Evolutionary conservation across 306 rosid species (phyloP).

Genomic region (Luffa acutangula): DNA sequence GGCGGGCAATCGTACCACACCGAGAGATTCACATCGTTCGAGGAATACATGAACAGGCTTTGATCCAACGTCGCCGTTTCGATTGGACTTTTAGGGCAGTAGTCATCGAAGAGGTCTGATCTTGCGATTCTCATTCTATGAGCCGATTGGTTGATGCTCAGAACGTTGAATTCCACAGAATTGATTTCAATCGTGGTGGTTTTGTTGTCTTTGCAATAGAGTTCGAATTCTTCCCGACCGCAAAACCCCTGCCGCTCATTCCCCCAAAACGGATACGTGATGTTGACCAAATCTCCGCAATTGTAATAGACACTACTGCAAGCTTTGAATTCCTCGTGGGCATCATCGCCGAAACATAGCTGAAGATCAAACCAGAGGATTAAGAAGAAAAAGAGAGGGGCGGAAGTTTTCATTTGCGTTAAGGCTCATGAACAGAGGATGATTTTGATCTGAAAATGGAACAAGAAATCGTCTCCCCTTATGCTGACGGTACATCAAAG

Average conservation of each 20-base stretch:
- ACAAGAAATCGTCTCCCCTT: background rate
- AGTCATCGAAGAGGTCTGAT: background rate
- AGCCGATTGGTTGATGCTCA: rapidly evolving
- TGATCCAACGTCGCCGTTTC: background rate
- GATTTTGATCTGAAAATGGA: background rate
- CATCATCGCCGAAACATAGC: background rate
- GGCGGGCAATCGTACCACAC: background rate
- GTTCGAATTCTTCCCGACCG: background rate
- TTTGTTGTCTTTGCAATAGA: background rate
- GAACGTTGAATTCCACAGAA: background rate
- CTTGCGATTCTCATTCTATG: conserved; percentile 14
- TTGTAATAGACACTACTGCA: background rate
- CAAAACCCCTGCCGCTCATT: background rate
- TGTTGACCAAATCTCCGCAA: conserved; percentile 11
- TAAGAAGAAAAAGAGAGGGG: background rate
- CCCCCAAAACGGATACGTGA: conserved; percentile 36
- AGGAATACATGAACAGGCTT: background rate
- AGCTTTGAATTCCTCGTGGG: background rate
- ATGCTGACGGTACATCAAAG: background rate
- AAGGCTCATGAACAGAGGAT: background rate
- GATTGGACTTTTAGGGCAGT: background rate
- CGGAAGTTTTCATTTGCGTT: background rate
- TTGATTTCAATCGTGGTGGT: background rate
- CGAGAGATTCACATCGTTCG: background rate
- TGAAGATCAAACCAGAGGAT: background rate